phyloP scores from a whole-genome alignment of 805 yeast genomes.

The Zygosaccharomyces kombuchaensis region DNA sequence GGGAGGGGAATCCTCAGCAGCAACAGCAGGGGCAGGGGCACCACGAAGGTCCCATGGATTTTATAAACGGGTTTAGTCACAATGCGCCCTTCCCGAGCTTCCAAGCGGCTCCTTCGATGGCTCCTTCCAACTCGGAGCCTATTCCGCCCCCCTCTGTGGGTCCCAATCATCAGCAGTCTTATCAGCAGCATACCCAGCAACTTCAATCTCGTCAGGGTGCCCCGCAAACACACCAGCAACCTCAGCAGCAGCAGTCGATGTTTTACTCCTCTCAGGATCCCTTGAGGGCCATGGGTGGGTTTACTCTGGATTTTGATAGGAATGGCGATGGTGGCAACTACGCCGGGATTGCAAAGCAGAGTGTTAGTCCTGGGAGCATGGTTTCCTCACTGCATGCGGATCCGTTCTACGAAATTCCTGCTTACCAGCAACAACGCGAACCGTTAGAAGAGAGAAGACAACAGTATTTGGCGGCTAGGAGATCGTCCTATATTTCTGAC shows the following conservation, averaged over 20 bases:
- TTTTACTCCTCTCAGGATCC: constrained; percentile 9
- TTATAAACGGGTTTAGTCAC: constrained; percentile 26
- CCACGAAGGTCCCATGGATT: constrained; percentile 16
- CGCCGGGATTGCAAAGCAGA: constrained; percentile 1
- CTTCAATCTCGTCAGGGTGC: constrained; percentile 5
- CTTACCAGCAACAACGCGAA: constrained; percentile 9
- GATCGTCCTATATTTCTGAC: constrained; percentile 75
- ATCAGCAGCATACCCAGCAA: constrained; percentile 15
- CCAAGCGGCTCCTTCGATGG: constrained; percentile 14
- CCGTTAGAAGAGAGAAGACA: constrained; percentile 10
- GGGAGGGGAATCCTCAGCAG: constrained; percentile 11
- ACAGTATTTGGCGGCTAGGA: constrained; percentile 48
- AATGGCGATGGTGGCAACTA: constrained; percentile 1
- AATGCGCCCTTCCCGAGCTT: constrained; percentile 14
- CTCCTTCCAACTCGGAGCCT: constrained; percentile 26
- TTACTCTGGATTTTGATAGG: constrained; percentile 12
- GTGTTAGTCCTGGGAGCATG: constrained; percentile 4
- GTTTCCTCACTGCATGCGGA: constrained; percentile 1
- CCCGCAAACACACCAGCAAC: constrained; percentile 5
- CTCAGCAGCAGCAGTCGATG: constrained; percentile 7
- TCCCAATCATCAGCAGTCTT: constrained; percentile 2
- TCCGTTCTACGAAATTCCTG: not conserved
- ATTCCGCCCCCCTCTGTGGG: constrained; percentile 9
- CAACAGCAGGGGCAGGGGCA: constrained; percentile 9
- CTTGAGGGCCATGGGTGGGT: constrained; percentile 6